Conservation (phyloP, 257 asterid species). For the Anisodus tanguticus region DNA sequence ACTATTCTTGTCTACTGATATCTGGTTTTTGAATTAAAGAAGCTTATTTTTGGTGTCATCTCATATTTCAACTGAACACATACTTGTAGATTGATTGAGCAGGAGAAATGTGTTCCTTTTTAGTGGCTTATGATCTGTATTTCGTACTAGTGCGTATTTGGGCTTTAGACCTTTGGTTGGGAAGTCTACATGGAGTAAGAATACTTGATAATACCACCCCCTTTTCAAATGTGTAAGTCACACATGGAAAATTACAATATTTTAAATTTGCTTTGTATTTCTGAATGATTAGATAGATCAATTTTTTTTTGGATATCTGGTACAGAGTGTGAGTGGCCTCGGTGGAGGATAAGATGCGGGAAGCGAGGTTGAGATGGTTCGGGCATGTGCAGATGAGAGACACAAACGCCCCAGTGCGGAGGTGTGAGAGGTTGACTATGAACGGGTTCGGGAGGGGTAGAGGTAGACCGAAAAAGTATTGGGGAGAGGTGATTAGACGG, state of each 20-base stretch:
- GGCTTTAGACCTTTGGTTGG: neutral
- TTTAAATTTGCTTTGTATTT: neutral
- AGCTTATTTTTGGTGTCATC: neutral
- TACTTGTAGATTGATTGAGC: neutral
- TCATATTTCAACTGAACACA: conserved; percentile 17
- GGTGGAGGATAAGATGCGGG: too few species aligned
- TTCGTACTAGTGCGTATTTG: neutral
- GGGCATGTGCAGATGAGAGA: too few species aligned
- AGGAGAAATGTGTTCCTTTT: conserved; percentile 4
- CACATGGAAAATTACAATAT: neutral
- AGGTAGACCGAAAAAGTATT: too few species aligned
- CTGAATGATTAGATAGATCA: neutral
- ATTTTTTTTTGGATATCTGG: too few species aligned
- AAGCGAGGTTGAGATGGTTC: too few species aligned
- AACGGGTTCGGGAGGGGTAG: too few species aligned
- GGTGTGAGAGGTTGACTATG: too few species aligned
- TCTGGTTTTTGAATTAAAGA: neutral
- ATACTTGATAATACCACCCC: neutral
- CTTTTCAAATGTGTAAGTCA: neutral
- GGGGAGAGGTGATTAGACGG: too few species aligned
- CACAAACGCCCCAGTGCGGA: too few species aligned
- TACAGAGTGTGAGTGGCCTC: too few species aligned
- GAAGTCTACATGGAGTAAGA: neutral
- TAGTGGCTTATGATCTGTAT: neutral
- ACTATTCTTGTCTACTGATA: neutral